Conservation (phyloP, 495 filamentous ascomycete species). For the Aspergillus egyptiacus region DNA sequence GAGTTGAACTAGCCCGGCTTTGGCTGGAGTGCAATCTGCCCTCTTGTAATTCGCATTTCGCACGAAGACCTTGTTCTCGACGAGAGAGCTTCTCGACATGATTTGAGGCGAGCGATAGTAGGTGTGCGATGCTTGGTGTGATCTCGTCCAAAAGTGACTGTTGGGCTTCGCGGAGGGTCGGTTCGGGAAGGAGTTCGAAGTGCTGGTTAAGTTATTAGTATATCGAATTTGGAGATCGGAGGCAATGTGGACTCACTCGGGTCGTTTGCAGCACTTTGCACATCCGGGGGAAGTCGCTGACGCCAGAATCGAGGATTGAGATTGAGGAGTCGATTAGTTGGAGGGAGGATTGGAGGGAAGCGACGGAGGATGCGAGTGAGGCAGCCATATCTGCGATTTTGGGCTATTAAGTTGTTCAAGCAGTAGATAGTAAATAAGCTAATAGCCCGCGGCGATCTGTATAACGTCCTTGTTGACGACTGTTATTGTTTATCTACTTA, state of each 20-base stretch:
- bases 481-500: too few relatives aligned
- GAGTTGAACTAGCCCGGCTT: constrained; percentile 20
- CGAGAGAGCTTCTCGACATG: constrained; percentile 70
- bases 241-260: constrained; percentile 39
- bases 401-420: too few relatives aligned
- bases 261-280: constrained; percentile 65
- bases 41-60: constrained; percentile 63
- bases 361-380: constrained; percentile 58
- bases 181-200: constrained; percentile 72
- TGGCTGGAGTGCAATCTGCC: constrained; percentile 51
- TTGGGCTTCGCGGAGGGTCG: constrained; percentile 63
- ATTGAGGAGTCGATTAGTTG: constrained; percentile 70
- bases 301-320: constrained; percentile 62
- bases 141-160: constrained; percentile 64
- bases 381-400: constrained; percentile 34
- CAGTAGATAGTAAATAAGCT: too few relatives aligned
- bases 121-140: constrained; percentile 61
- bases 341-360: constrained; percentile 64
- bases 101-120: constrained; percentile 58
- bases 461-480: constrained; percentile 8
- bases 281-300: constrained; percentile 69
- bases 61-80: constrained; percentile 62
- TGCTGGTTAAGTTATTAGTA: constrained; percentile 44
- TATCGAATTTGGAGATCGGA: neutral
- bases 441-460: too few relatives aligned